Evolutionary conservation across 2,329 filamentous ascomycete genomes (phyloP).

Genomic region (Scolecobasidium constrictum): DNA sequence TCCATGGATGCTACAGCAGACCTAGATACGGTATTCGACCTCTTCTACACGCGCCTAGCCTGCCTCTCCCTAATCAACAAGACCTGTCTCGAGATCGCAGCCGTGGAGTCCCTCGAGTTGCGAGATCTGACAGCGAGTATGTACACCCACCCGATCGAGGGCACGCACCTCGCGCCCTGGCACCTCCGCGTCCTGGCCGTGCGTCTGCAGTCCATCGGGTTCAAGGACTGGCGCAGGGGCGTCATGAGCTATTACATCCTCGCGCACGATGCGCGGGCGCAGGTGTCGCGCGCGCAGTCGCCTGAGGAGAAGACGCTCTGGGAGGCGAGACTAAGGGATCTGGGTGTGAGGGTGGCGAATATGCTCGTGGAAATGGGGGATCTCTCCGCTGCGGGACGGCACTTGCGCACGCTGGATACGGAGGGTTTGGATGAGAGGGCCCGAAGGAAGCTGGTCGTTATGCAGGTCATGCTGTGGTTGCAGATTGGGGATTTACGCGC

Average conservation of each 20-base stretch:
- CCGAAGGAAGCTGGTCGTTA: constrained; percentile 27
- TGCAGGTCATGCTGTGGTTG: constrained; percentile 58
- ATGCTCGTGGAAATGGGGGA: constrained; percentile 82
- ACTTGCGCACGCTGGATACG: constrained; percentile 53
- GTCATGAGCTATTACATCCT: constrained; percentile 89
- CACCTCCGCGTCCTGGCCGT: constrained; percentile 72
- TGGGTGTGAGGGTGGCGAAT: constrained; percentile 55
- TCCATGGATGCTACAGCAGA: constrained; percentile 33
- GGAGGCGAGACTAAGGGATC: constrained; percentile 60
- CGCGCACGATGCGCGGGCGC: constrained; percentile 61
- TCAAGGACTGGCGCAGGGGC: constrained; percentile 70
- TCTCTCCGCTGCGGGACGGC: constrained; percentile 63
- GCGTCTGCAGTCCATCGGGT: constrained; percentile 74
- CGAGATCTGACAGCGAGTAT: constrained; percentile 49
- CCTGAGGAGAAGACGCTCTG: constrained; percentile 37
- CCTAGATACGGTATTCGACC: constrained; percentile 55
- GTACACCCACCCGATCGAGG: constrained; percentile 36
- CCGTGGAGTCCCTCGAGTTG: constrained; percentile 52
- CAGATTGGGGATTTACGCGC: constrained; percentile 65
- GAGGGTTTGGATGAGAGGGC: constrained; percentile 24
- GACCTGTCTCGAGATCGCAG: constrained; percentile 32
- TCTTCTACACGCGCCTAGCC: constrained; percentile 72
- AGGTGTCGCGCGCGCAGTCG: constrained; percentile 38
- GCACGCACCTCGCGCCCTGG: constrained; percentile 64
- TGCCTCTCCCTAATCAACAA: constrained; percentile 73